Base-by-base conservation (phyloP, 768 basidiomycete species). In the Termitomyces sp. region DNA sequence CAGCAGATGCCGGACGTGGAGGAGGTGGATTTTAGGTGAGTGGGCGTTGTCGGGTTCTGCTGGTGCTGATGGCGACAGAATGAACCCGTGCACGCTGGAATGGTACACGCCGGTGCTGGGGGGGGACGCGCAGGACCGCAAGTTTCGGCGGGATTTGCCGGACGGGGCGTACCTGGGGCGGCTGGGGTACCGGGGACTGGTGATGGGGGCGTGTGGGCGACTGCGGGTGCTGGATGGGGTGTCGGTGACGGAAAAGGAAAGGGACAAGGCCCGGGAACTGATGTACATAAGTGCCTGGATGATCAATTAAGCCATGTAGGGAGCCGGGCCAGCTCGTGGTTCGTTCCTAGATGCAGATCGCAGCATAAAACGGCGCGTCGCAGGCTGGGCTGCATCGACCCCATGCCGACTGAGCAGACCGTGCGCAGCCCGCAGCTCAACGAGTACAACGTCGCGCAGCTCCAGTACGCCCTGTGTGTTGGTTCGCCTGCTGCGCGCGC, bases 51-150 rank as follows among this genome's bases (percentile, higher is more conserved):
- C 25, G 25, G 25, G 25, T 25, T 25, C 25, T 25, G 25, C 9
- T 60, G 69, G 59, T 54, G 52, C 43, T 59, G 65, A 47, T 4
- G 56, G 25, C 46, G 56, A 57, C 67, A 83, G 82, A 71, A 97
- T 98, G 94, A 99, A 99, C 70, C 96, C 97, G 57, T 94, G 91
- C 66, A 98, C 96, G 20, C 86, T 98, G 11, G 92, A 92, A 6
- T 96, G 94, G 90, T 98, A 99, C 74, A 81, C 97, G 38, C 94
- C 97, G 29, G 76, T 98, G 61, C 81, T 95, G 56, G 86, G 87
- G 86, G 10, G 88, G 66, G 87, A 87, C 92, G 72, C 96, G 98
- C 74, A 77, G 79, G 15, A 88, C 25, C 25, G 25, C 25, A 25
- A 89, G 70, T 98, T 96, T 81, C 86, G 96, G 20, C 87, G 90